Evolutionary conservation across 768 basidiomycete species (phyloP).

Genomic region (Russula earlei): DNA sequence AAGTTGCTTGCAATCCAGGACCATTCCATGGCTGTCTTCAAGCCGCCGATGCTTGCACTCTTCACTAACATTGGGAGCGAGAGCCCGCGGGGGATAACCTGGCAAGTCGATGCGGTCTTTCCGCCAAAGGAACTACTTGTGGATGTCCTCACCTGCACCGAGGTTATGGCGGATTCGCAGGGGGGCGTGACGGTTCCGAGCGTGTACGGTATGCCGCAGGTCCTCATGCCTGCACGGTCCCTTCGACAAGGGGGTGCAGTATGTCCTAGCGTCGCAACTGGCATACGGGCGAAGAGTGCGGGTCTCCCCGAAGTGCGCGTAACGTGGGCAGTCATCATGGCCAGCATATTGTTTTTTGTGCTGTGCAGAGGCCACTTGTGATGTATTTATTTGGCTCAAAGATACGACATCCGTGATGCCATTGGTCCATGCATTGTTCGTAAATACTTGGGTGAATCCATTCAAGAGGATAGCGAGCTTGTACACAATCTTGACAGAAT

Average conservation of each 20-base stretch:
- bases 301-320: conserved; percentile 3
- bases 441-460: too few relatives aligned
- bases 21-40: conserved; percentile 40
- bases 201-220: conserved; percentile 38
- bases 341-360: conserved; percentile 10
- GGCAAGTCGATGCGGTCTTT: conserved; percentile 39
- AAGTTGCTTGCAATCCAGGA: conserved; percentile 35
- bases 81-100: conserved; percentile 27
- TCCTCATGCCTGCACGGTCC: conserved; percentile 29
- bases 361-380: background rate
- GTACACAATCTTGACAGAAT: too few relatives aligned
- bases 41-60: conserved; percentile 46
- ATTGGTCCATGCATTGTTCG: too few relatives aligned
- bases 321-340: conserved; percentile 8
- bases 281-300: conserved; percentile 8
- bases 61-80: conserved; percentile 44
- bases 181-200: conserved; percentile 36
- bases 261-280: conserved; percentile 21
- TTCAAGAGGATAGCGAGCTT: too few relatives aligned
- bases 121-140: conserved; percentile 35
- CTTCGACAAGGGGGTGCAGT: conserved; percentile 22
- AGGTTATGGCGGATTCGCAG: conserved; percentile 28
- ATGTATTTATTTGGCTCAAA: too few relatives aligned
- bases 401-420: too few relatives aligned
- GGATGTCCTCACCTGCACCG: conserved; percentile 44